phyloP scores from a whole-genome alignment of 1,284 basidiomycete species.

The Irpex rosettiformis region DNA sequence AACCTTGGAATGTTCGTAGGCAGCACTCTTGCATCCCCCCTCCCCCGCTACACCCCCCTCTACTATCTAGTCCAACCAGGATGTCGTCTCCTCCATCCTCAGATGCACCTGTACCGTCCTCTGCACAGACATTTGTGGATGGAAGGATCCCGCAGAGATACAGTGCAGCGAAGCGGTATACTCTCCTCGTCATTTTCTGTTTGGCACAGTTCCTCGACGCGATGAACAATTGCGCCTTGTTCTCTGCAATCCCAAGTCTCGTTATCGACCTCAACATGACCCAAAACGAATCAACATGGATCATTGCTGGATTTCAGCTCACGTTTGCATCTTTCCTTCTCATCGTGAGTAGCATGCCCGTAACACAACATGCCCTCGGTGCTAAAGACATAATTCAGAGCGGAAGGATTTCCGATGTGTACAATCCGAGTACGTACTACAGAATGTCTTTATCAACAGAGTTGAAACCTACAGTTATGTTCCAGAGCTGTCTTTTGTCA shows the following conservation, averaged over 20 bases:
- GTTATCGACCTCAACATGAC: constrained; percentile 25
- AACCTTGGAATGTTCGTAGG: no score
- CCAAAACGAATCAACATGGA: constrained; percentile 29
- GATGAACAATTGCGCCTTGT: constrained; percentile 46
- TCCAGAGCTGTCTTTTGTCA: constrained; percentile 27
- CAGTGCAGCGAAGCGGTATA: constrained; percentile 24
- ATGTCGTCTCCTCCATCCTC: constrained; percentile 1
- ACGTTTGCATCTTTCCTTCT: constrained; percentile 32
- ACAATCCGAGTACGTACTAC: constrained; percentile 28
- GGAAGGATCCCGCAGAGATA: constrained; percentile 25
- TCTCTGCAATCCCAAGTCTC: constrained; percentile 39
- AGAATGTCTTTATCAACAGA: neutral
- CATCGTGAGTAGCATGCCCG: constrained; percentile 22
- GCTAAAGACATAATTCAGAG: constrained; percentile 18
- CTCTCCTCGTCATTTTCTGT: constrained; percentile 41
- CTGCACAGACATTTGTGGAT: constrained; percentile 25
- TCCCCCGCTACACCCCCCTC: no score
- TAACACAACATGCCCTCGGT: neutral
- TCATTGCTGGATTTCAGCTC: constrained; percentile 32
- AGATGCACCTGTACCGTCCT: constrained; percentile 17
- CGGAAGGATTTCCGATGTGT: constrained; percentile 31
- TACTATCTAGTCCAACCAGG: no score
- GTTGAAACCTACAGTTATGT: neutral
- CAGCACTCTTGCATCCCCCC: no score
- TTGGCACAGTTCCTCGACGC: constrained; percentile 44